These are phyloP conservation scores for Drechslerella coelobrocha DNA, from an alignment of 2,329 filamentous ascomycete species.

Conservation along the genomic window DNA sequence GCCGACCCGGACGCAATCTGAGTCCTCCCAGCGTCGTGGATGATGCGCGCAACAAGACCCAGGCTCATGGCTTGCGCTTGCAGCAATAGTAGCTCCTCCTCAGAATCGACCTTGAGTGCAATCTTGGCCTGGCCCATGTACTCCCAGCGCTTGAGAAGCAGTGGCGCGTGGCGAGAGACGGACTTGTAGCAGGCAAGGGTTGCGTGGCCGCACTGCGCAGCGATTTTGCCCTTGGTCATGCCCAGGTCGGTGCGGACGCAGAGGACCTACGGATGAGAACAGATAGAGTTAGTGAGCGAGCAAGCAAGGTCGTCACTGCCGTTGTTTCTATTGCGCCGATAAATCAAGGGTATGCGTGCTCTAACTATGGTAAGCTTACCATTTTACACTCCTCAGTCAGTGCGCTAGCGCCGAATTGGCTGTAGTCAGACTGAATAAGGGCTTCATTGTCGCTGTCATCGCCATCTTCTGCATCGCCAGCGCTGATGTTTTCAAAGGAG, in stretches of 20 bases:
- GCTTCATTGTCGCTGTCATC: slow-evolving; percentile 52
- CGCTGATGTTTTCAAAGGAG: slow-evolving; percentile 51
- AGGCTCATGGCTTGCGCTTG: slow-evolving; percentile 81
- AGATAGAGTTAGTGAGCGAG: not conserved
- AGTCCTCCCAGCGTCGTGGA: slow-evolving; percentile 93
- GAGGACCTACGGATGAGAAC: slow-evolving; percentile 59
- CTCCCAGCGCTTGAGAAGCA: slow-evolving; percentile 84
- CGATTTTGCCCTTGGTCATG: slow-evolving; percentile 99
- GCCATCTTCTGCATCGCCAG: slow-evolving; percentile 41
- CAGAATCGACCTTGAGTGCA: slow-evolving; percentile 76
- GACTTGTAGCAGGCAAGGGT: slow-evolving; percentile 96
- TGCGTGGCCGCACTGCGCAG: slow-evolving; percentile 93
- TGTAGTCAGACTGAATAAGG: slow-evolving; percentile 47
- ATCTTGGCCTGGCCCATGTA: slow-evolving; percentile 87
- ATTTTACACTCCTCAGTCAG: slow-evolving; percentile 54
- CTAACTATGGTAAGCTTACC: slow-evolving; percentile 26
- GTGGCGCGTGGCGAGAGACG: slow-evolving; percentile 66
- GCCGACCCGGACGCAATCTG: slow-evolving; percentile 93
- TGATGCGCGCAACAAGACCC: slow-evolving; percentile 85
- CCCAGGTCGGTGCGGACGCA: slow-evolving; percentile 92
- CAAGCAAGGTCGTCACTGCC: not conserved
- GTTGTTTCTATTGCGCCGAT: too few relatives aligned
- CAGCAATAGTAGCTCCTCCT: slow-evolving; percentile 77
- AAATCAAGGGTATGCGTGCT: not conserved
- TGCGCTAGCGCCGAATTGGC: slow-evolving; percentile 36